Evolutionary conservation across 1,139 yeast genomes (phyloP).

Genomic region (Hyphopichia wangnamkhiaoensis): DNA sequence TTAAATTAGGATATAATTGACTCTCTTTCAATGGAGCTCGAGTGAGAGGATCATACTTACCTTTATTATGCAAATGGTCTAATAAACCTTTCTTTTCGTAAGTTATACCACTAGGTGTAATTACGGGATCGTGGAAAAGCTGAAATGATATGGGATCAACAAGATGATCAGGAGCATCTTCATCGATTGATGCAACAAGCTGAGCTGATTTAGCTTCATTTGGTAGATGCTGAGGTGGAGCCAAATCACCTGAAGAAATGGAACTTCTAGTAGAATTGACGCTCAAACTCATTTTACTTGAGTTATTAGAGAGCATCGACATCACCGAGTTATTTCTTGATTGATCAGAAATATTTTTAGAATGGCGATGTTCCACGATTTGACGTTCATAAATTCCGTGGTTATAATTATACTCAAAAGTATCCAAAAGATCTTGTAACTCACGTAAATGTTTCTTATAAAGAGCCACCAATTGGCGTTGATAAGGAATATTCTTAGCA

Average conservation of each 20-base stretch:
- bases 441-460: conserved; percentile 20
- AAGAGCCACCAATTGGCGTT: conserved; percentile 15
- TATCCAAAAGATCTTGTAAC: conserved; percentile 19
- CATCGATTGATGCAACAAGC: conserved; percentile 5
- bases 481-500: conserved; percentile 11
- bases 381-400: conserved; percentile 12
- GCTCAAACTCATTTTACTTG: conserved; percentile 2
- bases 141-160: conserved; percentile 51
- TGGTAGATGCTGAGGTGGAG: neutral
- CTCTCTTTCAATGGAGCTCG: conserved; percentile 35
- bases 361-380: conserved; percentile 4
- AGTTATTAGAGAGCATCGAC: neutral
- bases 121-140: conserved; percentile 47
- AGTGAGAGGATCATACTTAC: conserved; percentile 20
- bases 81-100: conserved; percentile 43
- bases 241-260: too few relatives aligned
- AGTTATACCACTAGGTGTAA: conserved; percentile 50
- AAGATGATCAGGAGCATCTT: conserved; percentile 44
- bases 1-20: conserved; percentile 47
- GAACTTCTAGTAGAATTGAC: too few relatives aligned
- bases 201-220: neutral
- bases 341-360: neutral
- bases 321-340: neutral
- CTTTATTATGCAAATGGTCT: conserved; percentile 23
- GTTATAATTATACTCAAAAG: conserved; percentile 21